Evolutionary conservation across 2,329 filamentous ascomycete genomes (phyloP).

Genomic region (Aspergillus sergii): DNA sequence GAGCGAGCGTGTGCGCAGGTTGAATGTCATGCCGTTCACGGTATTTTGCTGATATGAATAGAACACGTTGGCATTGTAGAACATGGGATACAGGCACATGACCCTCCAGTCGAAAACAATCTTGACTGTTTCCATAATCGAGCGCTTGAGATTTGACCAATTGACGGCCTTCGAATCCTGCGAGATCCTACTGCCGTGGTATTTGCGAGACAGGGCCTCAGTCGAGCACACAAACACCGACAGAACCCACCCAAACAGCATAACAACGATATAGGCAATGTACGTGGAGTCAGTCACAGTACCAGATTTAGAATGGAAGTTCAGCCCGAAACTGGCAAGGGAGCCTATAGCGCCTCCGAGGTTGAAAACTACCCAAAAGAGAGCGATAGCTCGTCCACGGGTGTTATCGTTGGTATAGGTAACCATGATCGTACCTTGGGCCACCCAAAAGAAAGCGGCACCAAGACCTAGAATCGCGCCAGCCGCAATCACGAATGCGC

Average conservation of each 20-base stretch:
- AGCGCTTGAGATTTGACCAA: constrained; percentile 74
- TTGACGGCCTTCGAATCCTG: constrained; percentile 76
- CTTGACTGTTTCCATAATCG: constrained; percentile 70
- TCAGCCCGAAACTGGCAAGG: constrained; percentile 50
- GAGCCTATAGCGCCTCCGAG: constrained; percentile 82
- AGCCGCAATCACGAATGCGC: constrained; percentile 50
- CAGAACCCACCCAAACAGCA: constrained; percentile 69
- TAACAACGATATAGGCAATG: constrained; percentile 79
- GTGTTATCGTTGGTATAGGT: constrained; percentile 76
- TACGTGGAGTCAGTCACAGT: constrained; percentile 72
- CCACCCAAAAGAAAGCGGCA: constrained; percentile 52
- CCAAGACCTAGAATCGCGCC: constrained; percentile 52
- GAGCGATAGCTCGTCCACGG: constrained; percentile 84
- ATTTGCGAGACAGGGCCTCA: constrained; percentile 68
- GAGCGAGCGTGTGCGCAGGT: constrained; percentile 70
- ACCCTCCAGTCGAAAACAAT: constrained; percentile 69
- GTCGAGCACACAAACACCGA: constrained; percentile 72
- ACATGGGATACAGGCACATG: constrained; percentile 73
- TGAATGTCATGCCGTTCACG: constrained; percentile 70
- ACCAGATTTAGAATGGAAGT: constrained; percentile 22
- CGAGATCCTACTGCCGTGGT: constrained; percentile 76
- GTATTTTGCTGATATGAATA: constrained; percentile 76
- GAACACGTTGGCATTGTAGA: constrained; percentile 77
- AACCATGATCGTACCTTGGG: constrained; percentile 62
- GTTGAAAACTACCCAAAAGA: constrained; percentile 95